phyloP scores from a whole-genome alignment of 129 eudicot species.

The Flaveria trinervia region DNA sequence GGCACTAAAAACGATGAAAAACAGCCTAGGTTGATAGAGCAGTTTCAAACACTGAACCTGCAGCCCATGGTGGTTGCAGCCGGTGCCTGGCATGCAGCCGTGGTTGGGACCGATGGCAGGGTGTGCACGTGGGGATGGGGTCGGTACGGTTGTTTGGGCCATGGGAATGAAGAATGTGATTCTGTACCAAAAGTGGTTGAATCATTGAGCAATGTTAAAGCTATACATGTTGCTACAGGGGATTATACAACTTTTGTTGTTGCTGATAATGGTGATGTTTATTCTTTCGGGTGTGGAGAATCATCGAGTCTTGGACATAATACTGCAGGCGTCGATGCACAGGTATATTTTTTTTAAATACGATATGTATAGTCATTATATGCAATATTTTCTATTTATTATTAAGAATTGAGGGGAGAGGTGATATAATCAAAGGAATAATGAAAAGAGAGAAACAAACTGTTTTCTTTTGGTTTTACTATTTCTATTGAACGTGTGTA shows the following conservation, averaged over 20 bases:
- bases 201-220: conserved; percentile 73
- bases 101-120: conserved; percentile 87
- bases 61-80: conserved; percentile 93
- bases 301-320: conserved; percentile 94
- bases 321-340: conserved; percentile 58
- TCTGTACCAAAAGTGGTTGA: conserved; percentile 91
- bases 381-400: too few species aligned
- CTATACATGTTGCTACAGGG: conserved; percentile 94
- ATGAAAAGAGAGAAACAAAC: too few species aligned
- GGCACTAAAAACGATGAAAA: conserved; percentile 80
- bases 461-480: too few species aligned
- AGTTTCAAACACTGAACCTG: conserved; percentile 66
- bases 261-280: conserved; percentile 77
- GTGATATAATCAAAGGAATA: too few species aligned
- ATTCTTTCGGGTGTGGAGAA: conserved; percentile 96
- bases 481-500: too few species aligned
- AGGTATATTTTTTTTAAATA: conserved; percentile 43
- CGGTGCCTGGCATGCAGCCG: conserved; percentile 99
- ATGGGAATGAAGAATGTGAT: conserved; percentile 94
- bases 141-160: conserved; percentile 89
- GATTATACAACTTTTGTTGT: conserved; percentile 94
- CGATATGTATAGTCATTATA: too few species aligned
- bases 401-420: too few species aligned
- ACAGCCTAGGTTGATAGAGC: conserved; percentile 80
- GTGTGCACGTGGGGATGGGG: conserved; percentile 99